These are phyloP conservation scores for Ligustrum vulgare DNA, from an alignment of 257 asterid genomes.

Conservation along the genomic window DNA sequence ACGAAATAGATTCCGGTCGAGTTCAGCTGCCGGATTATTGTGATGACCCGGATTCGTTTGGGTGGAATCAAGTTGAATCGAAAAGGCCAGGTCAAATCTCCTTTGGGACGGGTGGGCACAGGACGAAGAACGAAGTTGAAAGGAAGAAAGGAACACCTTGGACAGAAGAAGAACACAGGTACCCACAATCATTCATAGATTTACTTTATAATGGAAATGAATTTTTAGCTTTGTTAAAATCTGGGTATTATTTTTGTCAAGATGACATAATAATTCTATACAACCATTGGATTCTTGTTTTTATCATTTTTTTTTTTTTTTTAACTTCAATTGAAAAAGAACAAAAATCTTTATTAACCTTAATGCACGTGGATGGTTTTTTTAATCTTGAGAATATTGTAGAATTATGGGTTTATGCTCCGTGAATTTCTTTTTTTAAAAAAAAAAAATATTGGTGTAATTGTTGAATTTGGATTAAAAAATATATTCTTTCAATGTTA, in stretches of 20 bases:
- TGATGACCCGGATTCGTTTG: conserved; percentile 26
- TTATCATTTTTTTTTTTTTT: not conserved
- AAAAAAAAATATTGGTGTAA: not conserved
- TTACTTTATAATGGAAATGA: not conserved
- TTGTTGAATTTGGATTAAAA: not conserved
- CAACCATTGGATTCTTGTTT: not conserved
- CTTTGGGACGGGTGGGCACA: conserved; percentile 43
- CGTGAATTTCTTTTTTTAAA: not conserved
- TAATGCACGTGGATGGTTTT: too few species aligned
- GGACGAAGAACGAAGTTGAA: conserved; percentile 49
- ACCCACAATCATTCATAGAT: too few species aligned
- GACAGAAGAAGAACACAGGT: conserved; percentile 89
- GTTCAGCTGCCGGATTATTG: conserved; percentile 58
- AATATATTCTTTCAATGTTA: too few species aligned
- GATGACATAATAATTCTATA: not conserved
- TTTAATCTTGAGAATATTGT: not conserved
- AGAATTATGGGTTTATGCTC: not conserved
- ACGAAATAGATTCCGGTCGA: conserved; percentile 66
- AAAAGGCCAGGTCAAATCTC: conserved; percentile 52
- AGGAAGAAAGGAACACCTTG: conserved; percentile 87
- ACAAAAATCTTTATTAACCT: not conserved
- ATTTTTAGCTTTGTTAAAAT: not conserved
- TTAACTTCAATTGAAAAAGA: not conserved
- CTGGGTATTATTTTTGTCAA: too few species aligned
- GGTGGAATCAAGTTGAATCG: conserved; percentile 30